Conservation (phyloP, 441 rosid genomes). For the Mallotus repandus region DNA sequence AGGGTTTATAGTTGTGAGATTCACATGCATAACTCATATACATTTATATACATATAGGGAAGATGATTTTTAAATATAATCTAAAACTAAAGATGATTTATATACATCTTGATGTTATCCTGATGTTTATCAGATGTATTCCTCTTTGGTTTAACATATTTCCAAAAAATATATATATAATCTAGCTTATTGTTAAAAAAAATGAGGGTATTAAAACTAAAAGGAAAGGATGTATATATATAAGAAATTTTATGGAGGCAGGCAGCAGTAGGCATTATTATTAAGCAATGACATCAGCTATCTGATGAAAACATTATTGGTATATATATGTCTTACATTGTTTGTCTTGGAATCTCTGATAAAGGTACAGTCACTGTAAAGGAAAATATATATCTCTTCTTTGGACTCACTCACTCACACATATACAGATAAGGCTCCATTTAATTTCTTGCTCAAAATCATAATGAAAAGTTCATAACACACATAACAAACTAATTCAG, state of each 20-base stretch:
- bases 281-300: constrained; percentile 7
- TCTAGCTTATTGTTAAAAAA: no score
- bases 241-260: background rate
- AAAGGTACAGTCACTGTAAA: background rate
- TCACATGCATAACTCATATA: background rate
- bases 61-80: no score
- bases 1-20: constrained; percentile 11
- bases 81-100: no score
- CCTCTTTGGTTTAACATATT: no score
- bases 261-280: background rate
- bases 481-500: no score
- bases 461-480: no score
- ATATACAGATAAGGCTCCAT: background rate
- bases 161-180: no score
- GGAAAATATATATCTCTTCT: background rate
- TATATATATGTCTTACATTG: constrained; percentile 25
- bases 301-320: constrained; percentile 13
- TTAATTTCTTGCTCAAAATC: background rate
- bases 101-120: no score
- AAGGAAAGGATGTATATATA: background rate
- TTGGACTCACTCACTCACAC: background rate
- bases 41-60: no score
- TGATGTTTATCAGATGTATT: no score
- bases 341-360: constrained; percentile 35
- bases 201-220: no score